Evolutionary conservation across 306 rosid species (phyloP).

Genomic region (Glycine tomentella): DNA sequence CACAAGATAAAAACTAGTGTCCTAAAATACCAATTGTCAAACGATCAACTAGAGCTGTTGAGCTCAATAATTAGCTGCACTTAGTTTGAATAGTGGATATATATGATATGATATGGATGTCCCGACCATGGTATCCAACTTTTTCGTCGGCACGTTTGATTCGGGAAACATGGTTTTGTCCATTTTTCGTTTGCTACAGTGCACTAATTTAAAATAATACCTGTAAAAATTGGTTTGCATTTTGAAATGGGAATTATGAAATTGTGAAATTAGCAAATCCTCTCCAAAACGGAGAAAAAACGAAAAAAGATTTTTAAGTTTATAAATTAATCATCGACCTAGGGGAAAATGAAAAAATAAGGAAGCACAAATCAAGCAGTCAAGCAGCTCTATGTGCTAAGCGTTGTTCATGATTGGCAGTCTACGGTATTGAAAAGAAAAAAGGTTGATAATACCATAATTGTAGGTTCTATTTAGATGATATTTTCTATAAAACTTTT

Average conservation of each 20-base stretch:
- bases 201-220: background rate
- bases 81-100: background rate
- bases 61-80: conserved; percentile 16
- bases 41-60: background rate
- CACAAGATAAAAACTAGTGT: background rate
- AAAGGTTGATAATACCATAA: background rate
- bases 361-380: too few relatives aligned
- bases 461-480: background rate
- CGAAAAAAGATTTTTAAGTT: background rate
- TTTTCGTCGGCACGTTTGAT: background rate
- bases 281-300: background rate
- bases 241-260: background rate
- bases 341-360: background rate
- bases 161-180: background rate
- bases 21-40: background rate
- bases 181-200: background rate
- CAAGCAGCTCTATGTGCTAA: too few relatives aligned
- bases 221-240: background rate
- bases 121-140: background rate
- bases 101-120: background rate
- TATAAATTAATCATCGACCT: background rate
- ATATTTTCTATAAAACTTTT: too few relatives aligned
- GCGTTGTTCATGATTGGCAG: too few relatives aligned
- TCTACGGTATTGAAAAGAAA: too few relatives aligned
- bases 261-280: background rate